Conservation (phyloP, 495 filamentous ascomycete genomes). For the Podospora pseudopauciseta region DNA sequence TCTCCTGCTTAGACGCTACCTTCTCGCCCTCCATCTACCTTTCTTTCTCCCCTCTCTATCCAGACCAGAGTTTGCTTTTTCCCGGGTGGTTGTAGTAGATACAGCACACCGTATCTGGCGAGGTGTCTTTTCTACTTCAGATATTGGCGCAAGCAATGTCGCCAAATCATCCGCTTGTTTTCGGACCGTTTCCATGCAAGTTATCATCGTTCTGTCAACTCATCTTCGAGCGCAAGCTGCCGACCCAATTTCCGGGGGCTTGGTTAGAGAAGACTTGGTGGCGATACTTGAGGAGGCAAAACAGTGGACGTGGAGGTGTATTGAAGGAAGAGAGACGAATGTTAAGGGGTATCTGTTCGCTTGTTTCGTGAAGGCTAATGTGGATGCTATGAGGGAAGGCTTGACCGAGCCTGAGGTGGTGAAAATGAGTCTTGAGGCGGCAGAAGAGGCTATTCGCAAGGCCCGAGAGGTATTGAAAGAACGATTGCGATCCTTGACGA, state of each 20-base stretch:
- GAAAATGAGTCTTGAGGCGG: slow-evolving; percentile 34
- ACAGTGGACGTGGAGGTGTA: slow-evolving; percentile 38
- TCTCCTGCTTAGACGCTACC: slow-evolving; percentile 44
- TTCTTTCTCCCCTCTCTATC: slow-evolving; percentile 35
- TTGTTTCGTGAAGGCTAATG: slow-evolving; percentile 39
- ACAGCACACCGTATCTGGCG: slow-evolving; percentile 50
- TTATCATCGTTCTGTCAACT: slow-evolving; percentile 44
- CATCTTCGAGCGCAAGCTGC: slow-evolving; percentile 48
- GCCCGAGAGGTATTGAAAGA: background rate
- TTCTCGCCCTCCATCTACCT: slow-evolving; percentile 49
- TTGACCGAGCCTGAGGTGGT: slow-evolving; percentile 33
- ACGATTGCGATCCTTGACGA: background rate
- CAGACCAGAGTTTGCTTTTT: slow-evolving; percentile 48
- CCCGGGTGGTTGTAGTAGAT: slow-evolving; percentile 47
- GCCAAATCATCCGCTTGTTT: slow-evolving; percentile 40
- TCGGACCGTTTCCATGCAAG: slow-evolving; percentile 39
- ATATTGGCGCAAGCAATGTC: background rate
- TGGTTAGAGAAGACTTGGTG: slow-evolving; percentile 47
- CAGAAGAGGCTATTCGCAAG: slow-evolving; percentile 28
- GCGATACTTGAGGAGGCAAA: slow-evolving; percentile 45
- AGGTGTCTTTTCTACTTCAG: slow-evolving; percentile 31
- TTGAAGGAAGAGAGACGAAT: slow-evolving; percentile 54
- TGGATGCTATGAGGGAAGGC: slow-evolving; percentile 42
- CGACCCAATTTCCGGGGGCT: slow-evolving; percentile 15
- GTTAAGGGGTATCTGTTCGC: slow-evolving; percentile 53